Conservation (phyloP, 1,139 yeast species). For the Lodderomyces pseudojiufengensis region DNA sequence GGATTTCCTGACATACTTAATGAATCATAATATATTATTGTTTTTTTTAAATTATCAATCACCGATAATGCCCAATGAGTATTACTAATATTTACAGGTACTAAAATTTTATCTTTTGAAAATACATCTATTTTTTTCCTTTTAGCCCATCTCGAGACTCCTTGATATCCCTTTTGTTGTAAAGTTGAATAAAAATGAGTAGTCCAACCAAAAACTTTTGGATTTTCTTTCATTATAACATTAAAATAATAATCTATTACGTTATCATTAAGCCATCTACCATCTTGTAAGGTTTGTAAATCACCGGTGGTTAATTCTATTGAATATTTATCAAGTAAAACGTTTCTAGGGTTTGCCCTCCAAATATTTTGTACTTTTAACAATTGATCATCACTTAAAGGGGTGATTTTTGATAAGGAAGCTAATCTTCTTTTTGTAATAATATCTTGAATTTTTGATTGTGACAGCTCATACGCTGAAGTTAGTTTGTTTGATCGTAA, state of each 20-base stretch:
- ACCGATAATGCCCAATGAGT: slow-evolving; percentile 94
- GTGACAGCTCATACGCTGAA: slow-evolving; percentile 12
- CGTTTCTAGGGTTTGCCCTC: slow-evolving; percentile 17
- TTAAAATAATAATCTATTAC: slow-evolving; percentile 80
- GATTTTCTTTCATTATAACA: slow-evolving; percentile 42
- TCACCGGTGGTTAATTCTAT: slow-evolving; percentile 68
- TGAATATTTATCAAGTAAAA: slow-evolving; percentile 28
- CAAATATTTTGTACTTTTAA: slow-evolving; percentile 23
- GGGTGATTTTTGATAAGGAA: slow-evolving; percentile 11
- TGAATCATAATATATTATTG: slow-evolving; percentile 77
- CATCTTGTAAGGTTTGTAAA: slow-evolving; percentile 63
- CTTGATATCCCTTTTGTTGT: slow-evolving; percentile 66
- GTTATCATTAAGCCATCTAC: slow-evolving; percentile 87
- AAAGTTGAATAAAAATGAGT: slow-evolving; percentile 83
- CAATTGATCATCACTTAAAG: slow-evolving; percentile 18
- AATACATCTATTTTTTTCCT: slow-evolving; percentile 71
- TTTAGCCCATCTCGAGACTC: slow-evolving; percentile 88
- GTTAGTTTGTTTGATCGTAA: slow-evolving; percentile 17
- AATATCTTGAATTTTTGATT: slow-evolving; percentile 15
- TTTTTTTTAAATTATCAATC: slow-evolving; percentile 56
- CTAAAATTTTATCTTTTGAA: slow-evolving; percentile 60
- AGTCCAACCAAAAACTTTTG: slow-evolving; percentile 66
- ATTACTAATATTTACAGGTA: slow-evolving; percentile 78
- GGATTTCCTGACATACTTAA: slow-evolving; percentile 54
- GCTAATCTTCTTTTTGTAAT: slow-evolving; percentile 18